Conservation (phyloP, 768 basidiomycete genomes). For the Lentinula boryana region DNA sequence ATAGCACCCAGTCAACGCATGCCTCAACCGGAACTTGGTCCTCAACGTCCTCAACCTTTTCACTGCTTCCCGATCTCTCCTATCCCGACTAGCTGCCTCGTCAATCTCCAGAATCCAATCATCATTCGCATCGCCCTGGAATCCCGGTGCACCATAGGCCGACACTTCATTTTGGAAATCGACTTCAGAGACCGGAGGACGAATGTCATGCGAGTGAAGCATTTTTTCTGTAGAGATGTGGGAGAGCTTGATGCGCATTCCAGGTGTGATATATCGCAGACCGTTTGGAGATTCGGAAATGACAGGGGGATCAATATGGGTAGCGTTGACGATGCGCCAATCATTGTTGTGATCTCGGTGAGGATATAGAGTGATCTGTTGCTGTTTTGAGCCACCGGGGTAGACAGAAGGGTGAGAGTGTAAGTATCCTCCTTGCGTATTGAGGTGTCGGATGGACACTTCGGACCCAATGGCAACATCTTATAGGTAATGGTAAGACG, state of each 20-base stretch:
- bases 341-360: slow-evolving; percentile 96
- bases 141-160: slow-evolving; percentile 84
- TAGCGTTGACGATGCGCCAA: slow-evolving; percentile 82
- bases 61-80: slow-evolving; percentile 56
- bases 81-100: slow-evolving; percentile 41
- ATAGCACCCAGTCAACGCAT: slow-evolving; percentile 88
- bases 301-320: slow-evolving; percentile 22
- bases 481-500: slow-evolving; percentile 15
- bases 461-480: slow-evolving; percentile 85
- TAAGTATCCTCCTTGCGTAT: slow-evolving; percentile 98
- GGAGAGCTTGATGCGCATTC: slow-evolving; percentile 70
- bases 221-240: slow-evolving; percentile 79
- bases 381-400: slow-evolving; percentile 88
- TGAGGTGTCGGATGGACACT: slow-evolving; percentile 81
- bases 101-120: slow-evolving; percentile 90
- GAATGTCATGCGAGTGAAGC: slow-evolving; percentile 91
- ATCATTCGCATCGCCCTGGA: slow-evolving; percentile 86
- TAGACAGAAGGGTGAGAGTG: slow-evolving; percentile 93
- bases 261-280: slow-evolving; percentile 57
- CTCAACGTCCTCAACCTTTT: slow-evolving; percentile 75
- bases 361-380: slow-evolving; percentile 98
- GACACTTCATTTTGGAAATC: slow-evolving; percentile 99
- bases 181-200: slow-evolving; percentile 93
- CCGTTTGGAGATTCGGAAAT: slow-evolving; percentile 22
- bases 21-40: slow-evolving; percentile 78